Base-by-base conservation (phyloP, 2,329 filamentous ascomycete species). In the Colletotrichum tanaceti region DNA sequence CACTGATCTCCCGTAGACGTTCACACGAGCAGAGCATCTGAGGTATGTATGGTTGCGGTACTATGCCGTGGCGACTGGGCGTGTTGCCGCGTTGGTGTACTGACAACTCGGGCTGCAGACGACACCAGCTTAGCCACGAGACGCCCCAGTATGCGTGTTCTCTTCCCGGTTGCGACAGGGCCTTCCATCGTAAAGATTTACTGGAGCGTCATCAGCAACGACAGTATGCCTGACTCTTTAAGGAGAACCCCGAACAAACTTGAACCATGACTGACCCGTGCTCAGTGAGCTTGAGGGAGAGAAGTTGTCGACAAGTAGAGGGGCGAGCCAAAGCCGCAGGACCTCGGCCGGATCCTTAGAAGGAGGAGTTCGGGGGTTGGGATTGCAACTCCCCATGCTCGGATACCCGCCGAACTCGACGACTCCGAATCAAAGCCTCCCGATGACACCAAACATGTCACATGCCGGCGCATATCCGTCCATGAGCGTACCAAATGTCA, bases 11-110 rank as follows among this genome's bases (percentile, higher is more conserved):
- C 46, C 47, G 55, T 66, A 89, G 87, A 89, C 85, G 2, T 90
- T 90, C 70, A 89, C 87, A 14, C 81, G 88, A 73, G 88, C 87
- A 38, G 87, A 90, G 73, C 88, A 90, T 77, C 77, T 90, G 49
- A 86, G 86, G 87, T 89, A 72, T 76, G 87, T 89, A 72, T 76
- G 75, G 22, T 35, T 41, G 41, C 14, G 16, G 38, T 9, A 62
- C 53, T 28, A 14, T 47, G 24, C 46, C 18, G 43, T 38, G 22
- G 13, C 46, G 46, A 18, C 47, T 14, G 24, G 35, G 28, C 28
- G 28, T 32, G 28, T 32, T 32, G 28, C 28, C 28, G 28, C 28
- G 28, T 32, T 16, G 11, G 14, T 22, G 16, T 16, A 63, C 64
- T 68, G 60, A 58, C 55, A 46, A 22, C 20, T 46, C 41, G 55